phyloP scores from a whole-genome alignment of 805 yeast genomes.

The Ogataea philodendri region DNA sequence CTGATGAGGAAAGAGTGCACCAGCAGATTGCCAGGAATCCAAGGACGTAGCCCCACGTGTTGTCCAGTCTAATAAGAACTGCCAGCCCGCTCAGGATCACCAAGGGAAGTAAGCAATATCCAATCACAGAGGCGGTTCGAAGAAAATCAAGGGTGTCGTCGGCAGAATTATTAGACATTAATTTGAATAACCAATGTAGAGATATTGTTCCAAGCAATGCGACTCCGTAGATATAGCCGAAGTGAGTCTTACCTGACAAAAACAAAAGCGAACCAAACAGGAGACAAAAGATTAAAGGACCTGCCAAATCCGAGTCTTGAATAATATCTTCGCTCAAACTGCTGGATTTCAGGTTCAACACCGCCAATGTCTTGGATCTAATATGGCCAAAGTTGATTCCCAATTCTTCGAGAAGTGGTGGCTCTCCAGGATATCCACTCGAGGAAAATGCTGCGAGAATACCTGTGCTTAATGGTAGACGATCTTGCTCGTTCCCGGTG shows the following conservation, averaged over 20 bases:
- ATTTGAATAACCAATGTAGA: conserved; percentile 77
- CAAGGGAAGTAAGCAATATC: conserved; percentile 89
- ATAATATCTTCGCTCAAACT: conserved; percentile 71
- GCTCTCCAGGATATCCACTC: conserved; percentile 92
- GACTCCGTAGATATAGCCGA: conserved; percentile 95
- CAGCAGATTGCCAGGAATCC: conserved; percentile 71
- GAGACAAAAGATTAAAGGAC: conserved; percentile 86
- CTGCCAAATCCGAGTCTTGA: conserved; percentile 91
- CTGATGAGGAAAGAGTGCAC: conserved; percentile 94
- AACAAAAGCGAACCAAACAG: conserved; percentile 80
- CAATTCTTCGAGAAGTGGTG: conserved; percentile 85
- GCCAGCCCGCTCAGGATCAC: conserved; percentile 75
- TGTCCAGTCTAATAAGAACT: conserved; percentile 66
- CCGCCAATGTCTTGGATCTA: conserved; percentile 78
- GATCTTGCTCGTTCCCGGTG: conserved; percentile 30
- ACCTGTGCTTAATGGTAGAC: conserved; percentile 61
- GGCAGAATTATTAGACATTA: conserved; percentile 67
- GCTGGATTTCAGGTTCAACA: conserved; percentile 63
- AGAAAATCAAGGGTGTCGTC: conserved; percentile 45
- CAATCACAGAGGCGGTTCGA: conserved; percentile 87
- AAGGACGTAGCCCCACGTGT: conserved; percentile 65
- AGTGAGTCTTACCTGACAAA: conserved; percentile 90
- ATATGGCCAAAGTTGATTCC: conserved; percentile 93
- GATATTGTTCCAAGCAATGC: conserved; percentile 88
- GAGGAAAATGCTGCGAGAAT: conserved; percentile 90